Evolutionary conservation across 2,329 filamentous ascomycete genomes (phyloP).

Genomic region (Monascus ruber): DNA sequence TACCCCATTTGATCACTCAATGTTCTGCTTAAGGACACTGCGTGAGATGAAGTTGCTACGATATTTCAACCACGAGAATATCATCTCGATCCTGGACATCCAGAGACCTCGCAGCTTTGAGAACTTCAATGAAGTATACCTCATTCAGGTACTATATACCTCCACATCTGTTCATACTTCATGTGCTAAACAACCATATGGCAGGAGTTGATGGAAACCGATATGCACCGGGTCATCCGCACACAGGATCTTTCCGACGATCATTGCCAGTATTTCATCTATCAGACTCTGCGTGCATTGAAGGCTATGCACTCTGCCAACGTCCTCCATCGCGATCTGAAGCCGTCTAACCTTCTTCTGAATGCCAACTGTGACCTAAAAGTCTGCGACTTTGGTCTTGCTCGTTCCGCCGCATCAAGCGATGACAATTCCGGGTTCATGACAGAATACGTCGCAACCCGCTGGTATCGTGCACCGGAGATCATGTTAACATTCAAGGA

Average conservation of each 20-base stretch:
- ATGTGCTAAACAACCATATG: too few relatives aligned
- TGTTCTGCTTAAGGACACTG: conserved; percentile 93
- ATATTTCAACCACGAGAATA: conserved; percentile 99
- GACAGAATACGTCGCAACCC: conserved; percentile 99
- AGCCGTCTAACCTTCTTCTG: conserved; percentile 90
- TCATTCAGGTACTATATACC: conserved; percentile 65
- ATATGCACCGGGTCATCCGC: conserved; percentile 98
- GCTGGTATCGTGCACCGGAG: conserved; percentile 97
- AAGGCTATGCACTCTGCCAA: conserved; percentile 99
- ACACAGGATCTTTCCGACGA: conserved; percentile 98
- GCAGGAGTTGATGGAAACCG: conserved; percentile 97
- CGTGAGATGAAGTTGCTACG: conserved; percentile 98
- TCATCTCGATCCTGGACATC: conserved; percentile 98
- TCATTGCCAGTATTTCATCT: conserved; percentile 99
- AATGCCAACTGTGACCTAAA: conserved; percentile 99
- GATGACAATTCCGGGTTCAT: conserved; percentile 99
- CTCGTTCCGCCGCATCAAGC: conserved; percentile 87
- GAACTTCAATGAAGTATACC: conserved; percentile 92
- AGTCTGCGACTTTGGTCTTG: conserved; percentile 96
- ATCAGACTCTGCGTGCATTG: conserved; percentile 91
- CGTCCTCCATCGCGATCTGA: conserved; percentile 91
- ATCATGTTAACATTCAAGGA: conserved; percentile 99
- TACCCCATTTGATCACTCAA: conserved; percentile 96
- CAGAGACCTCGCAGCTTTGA: conserved; percentile 96
- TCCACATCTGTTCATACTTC: too few relatives aligned